A percentile compares a stretch with the other conserved stretches of the same genome.
Conservation (phyloP, 129 eudicot genomes). For the Ambrosia trifida region DNA sequence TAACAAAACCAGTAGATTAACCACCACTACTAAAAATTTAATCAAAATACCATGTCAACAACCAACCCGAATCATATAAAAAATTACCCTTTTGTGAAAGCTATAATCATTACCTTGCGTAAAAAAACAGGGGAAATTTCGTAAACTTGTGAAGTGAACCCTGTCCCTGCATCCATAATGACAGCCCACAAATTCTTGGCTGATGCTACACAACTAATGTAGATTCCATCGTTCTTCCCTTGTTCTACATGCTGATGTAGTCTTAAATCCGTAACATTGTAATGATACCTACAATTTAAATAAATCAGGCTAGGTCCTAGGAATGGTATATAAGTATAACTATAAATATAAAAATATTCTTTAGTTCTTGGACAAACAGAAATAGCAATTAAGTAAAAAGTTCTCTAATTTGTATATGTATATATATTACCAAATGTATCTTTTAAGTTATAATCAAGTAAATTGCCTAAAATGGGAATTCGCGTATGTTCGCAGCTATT, state of each 20-base stretch:
- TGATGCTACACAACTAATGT: slow-evolving; percentile 72
- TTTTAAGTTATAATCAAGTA: not conserved
- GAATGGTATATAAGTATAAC: not conserved
- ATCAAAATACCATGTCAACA: not conserved
- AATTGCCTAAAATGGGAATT: too few relatives aligned
- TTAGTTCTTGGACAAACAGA: not conserved
- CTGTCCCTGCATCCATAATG: slow-evolving; percentile 92
- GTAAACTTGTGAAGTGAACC: slow-evolving; percentile 69
- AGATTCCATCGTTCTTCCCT: slow-evolving; percentile 74
- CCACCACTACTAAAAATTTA: not conserved
- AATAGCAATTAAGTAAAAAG: not conserved
- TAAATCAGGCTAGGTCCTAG: not conserved
- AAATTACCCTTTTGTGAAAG: not conserved
- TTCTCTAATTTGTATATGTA: not conserved
- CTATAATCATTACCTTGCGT: slow-evolving; percentile 58
- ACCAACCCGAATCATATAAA: not conserved
- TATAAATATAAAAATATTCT: not conserved
- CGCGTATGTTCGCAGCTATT: not conserved
- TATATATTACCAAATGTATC: not conserved
- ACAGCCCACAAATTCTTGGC: slow-evolving; percentile 75
- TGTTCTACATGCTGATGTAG: slow-evolving; percentile 76
- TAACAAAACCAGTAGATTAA: not conserved
- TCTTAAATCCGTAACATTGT: slow-evolving; percentile 70
- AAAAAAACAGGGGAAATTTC: slow-evolving; percentile 70
- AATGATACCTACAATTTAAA: slow-evolving; percentile 59